Evolutionary conservation across 495 filamentous ascomycete genomes (phyloP), one percentile per base, ranked within the genome.

Genomic region (Polyplosphaeria fusca): DNA sequence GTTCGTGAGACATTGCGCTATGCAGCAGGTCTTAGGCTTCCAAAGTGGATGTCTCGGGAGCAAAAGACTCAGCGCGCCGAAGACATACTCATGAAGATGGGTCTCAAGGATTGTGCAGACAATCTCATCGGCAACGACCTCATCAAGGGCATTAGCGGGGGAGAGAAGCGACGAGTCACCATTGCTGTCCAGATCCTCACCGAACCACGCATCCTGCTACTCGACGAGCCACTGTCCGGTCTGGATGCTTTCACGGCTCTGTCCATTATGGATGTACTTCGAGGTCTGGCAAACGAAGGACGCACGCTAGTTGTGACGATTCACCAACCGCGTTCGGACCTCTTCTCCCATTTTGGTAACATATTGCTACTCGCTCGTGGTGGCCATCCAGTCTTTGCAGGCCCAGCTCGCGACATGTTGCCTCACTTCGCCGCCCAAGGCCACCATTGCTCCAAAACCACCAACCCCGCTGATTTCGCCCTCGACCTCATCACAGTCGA

Each of bases 141-240:
- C 19, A 73, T 84, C 52, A 90, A 89, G 65, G 87, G 87, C 0
- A 89, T 89, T 48, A 87, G 84, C 42, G 86, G 86, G 11, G 86
- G 86, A 20, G 86, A 90, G 70, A 88, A 88, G 68, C 73, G 86
- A 20, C 73, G 86, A 54, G 84, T 89, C 9, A 82, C 84, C 4
- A 89, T 90, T 61, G 87, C 84, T 3, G 80, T 88, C 5, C 86
- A 90, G 58, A 82, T 89, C 50, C 74, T 89, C 24, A 88, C 85
- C 3, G 84, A 87, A 42, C 86, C 86, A 1, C 77, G 79, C 27
- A 78, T 89, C 5, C 68, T 90, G 12, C 67, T 89, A 12, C 73
- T 89, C 1, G 86, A 90, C 63, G 86, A 90, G 58, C 86, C 86
- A 13, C 28, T 58, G 19, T 53, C 42, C 0, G 86, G 86, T 0